Evolutionary conservation across 148 eudicot genomes (phyloP), one percentile per base, ranked within the genome.

Genomic region (Persicaria maculosa): DNA sequence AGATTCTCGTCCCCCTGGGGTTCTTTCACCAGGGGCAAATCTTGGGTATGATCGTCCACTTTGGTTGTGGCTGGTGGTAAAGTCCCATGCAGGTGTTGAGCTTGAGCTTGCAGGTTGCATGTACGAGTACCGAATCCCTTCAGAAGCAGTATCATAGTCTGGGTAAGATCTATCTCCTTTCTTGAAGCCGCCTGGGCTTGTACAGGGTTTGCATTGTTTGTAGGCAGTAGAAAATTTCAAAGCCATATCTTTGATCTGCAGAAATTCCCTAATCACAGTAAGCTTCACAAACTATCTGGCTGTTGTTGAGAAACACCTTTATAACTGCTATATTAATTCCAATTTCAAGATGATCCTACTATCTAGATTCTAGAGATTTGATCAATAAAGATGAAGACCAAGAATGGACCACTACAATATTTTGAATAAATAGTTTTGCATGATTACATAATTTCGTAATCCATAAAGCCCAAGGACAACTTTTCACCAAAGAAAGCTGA

Each of bases 201-300:
- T 85, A 61, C 84, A 80, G 11, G 99, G 94, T 84, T 95, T 95
- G 84, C 92, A 82, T 74, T 83, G 89, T 79, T 78, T 85, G 72
- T 79, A 81, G 44, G 95, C 76, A 75, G 86, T 93, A 0, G 99
- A 89, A 67, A 96, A 86, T 74, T 96, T 96, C 79, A 89, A 59
- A 53, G 97, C 99, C 88, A 94, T 90, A 76, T 90, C 99, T 84
- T 96, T 96, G 75, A 96, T 96, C 99, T 96, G 90, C 70, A 47
- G 31, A 79, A 3, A 77, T 44, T 14, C 47, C 45, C 70, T 36
- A 65, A 16, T 14, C 43, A 40, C 70, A 65, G 45, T 65, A 65
- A 65, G 47, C 17, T 4, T 5, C 40, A 62, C 36, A 44, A 7
- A 25, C n/a, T 16, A 9, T 31, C 4, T 62, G 12, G 0, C 2